A percentile compares a stretch with the other conserved stretches of the same genome.
Conservation (phyloP, 176 grass and related monocot genomes). For the Tuctoria greenei region DNA sequence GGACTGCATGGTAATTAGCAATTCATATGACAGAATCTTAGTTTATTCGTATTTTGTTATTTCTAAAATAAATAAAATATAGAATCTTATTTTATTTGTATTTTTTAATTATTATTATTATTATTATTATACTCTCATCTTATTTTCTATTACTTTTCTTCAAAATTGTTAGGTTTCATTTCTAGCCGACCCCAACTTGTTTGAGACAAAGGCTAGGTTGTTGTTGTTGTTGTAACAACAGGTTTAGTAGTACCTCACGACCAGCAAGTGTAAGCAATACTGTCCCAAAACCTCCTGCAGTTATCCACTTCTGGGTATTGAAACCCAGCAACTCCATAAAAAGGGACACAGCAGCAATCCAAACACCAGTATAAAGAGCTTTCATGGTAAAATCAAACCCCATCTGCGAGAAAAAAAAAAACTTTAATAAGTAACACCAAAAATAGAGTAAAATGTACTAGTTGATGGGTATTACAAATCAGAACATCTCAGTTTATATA, state of each 20-base stretch:
- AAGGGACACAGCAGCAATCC: conserved; percentile 85
- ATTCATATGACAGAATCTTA: no score
- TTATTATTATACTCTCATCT: no score
- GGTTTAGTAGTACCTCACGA: conserved; percentile 68
- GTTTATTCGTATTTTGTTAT: no score
- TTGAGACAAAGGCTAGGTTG: no score
- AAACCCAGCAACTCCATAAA: conserved; percentile 98
- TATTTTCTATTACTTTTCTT: no score
- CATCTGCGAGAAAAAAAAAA: conserved; percentile 75
- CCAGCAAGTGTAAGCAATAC: conserved; percentile 96
- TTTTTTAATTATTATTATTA: no score
- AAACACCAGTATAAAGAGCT: conserved; percentile 88
- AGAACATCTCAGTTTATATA: conserved; percentile 3
- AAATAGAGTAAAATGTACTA: background rate
- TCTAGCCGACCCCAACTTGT: no score
- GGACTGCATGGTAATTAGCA: no score
- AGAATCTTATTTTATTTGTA: no score
- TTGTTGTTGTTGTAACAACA: no score
- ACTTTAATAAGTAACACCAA: conserved; percentile 26
- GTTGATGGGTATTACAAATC: background rate
- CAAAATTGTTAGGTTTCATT: no score
- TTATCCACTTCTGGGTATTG: conserved; percentile 95
- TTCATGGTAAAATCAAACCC: conserved; percentile 82
- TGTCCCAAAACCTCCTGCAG: conserved; percentile 95
- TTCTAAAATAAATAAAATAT: no score